Conservation (phyloP, 2,329 filamentous ascomycete species). For the Arthrobotrys sphaeroides region DNA sequence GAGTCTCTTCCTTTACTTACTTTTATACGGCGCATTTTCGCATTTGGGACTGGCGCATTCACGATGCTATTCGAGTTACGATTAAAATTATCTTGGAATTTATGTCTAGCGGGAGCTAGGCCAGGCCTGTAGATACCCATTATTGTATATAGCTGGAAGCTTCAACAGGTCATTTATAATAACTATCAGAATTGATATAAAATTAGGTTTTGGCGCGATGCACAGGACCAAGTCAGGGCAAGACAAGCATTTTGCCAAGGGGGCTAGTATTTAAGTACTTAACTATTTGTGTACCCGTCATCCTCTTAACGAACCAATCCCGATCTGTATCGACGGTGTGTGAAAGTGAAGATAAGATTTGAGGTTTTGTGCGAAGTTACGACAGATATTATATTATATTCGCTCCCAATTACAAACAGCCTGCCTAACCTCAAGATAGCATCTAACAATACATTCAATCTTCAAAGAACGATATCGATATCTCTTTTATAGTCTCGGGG, state of each 20-base stretch:
- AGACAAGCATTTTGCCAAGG: too few relatives aligned
- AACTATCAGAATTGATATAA: background rate
- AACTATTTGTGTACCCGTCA: background rate
- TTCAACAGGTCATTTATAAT: background rate
- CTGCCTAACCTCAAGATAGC: background rate
- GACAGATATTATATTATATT: background rate
- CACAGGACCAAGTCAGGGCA: too few relatives aligned
- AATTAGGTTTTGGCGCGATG: too few relatives aligned
- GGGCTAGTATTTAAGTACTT: background rate
- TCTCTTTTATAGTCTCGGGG: too few relatives aligned
- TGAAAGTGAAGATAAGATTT: background rate
- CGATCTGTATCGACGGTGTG: too few relatives aligned
- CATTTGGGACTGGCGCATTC: slow-evolving; percentile 9
- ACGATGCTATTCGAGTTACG: background rate
- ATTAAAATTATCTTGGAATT: background rate
- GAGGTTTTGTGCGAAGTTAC: background rate
- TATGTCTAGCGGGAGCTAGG: background rate
- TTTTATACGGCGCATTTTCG: background rate
- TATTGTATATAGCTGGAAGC: slow-evolving; percentile 2
- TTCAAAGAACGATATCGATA: background rate
- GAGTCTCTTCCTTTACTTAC: slow-evolving; percentile 1
- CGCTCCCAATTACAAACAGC: background rate
- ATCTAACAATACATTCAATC: background rate
- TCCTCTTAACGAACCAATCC: too few relatives aligned
- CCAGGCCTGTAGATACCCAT: slow-evolving; percentile 1